Conservation (phyloP, 2,329 filamentous ascomycete species). For the Knufia fluminis region DNA sequence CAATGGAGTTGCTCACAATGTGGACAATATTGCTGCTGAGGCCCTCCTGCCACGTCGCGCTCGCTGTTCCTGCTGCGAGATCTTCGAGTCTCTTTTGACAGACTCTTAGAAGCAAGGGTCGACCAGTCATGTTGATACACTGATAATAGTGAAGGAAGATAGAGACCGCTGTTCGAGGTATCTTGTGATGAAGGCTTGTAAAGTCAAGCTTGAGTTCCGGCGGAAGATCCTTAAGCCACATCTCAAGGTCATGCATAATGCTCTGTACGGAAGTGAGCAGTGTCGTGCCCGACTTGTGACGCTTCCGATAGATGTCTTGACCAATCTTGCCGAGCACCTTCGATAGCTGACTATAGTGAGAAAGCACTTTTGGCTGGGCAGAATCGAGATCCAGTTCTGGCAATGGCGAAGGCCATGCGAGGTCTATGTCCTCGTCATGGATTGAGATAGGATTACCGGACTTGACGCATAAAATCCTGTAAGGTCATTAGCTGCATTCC, state of each 20-base stretch:
- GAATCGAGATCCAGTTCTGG: slow-evolving; percentile 31
- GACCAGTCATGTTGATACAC: slow-evolving; percentile 49
- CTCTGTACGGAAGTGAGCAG: slow-evolving; percentile 43
- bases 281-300: slow-evolving; percentile 38
- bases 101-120: slow-evolving; percentile 46
- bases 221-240: slow-evolving; percentile 43
- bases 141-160: slow-evolving; percentile 49
- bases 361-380: slow-evolving; percentile 41
- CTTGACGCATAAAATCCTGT: slow-evolving; percentile 43
- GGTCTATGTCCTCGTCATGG: slow-evolving; percentile 46
- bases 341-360: slow-evolving; percentile 46
- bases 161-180: slow-evolving; percentile 43
- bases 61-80: slow-evolving; percentile 26
- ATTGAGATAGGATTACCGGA: slow-evolving; percentile 48
- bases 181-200: slow-evolving; percentile 31
- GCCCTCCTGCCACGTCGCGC: slow-evolving; percentile 39
- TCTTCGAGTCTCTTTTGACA: slow-evolving; percentile 40
- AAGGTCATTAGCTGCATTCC: neutral
- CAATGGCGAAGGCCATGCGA: slow-evolving; percentile 28
- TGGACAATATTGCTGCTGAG: slow-evolving; percentile 41
- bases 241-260: slow-evolving; percentile 42
- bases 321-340: slow-evolving; percentile 44
- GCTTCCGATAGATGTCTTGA: slow-evolving; percentile 42
- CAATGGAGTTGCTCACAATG: slow-evolving; percentile 46
- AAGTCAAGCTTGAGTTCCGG: slow-evolving; percentile 42